A percentile compares a stretch with the other conserved stretches of the same genome.
Evolutionary conservation across 2,329 filamentous ascomycete genomes (phyloP).

Genomic region (Nemania sp.): DNA sequence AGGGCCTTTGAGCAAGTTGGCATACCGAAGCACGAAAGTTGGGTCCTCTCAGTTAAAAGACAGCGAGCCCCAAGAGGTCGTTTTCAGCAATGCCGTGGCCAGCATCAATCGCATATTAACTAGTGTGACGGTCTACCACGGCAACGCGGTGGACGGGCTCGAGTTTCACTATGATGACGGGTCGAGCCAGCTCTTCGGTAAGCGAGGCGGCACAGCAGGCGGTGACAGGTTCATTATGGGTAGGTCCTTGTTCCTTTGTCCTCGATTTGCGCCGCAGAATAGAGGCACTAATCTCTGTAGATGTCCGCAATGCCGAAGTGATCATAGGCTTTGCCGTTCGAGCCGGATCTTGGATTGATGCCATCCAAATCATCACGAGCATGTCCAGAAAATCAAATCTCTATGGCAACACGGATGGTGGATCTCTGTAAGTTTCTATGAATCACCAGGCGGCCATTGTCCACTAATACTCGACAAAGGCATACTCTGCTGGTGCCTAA

Average conservation of each 20-base stretch:
- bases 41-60: slow-evolving; percentile 74
- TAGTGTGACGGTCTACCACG: slow-evolving; percentile 76
- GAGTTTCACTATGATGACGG: slow-evolving; percentile 93
- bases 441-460: neutral
- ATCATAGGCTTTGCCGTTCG: slow-evolving; percentile 85
- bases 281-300: slow-evolving; percentile 47
- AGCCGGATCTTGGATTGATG: slow-evolving; percentile 83
- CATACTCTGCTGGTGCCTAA: slow-evolving; percentile 86
- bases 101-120: slow-evolving; percentile 74
- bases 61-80: slow-evolving; percentile 70
- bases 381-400: slow-evolving; percentile 82
- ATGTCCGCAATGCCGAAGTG: slow-evolving; percentile 83
- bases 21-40: slow-evolving; percentile 75
- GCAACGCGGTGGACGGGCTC: slow-evolving; percentile 77
- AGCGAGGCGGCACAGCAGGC: slow-evolving; percentile 65
- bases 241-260: slow-evolving; percentile 47
- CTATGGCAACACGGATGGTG: slow-evolving; percentile 80
- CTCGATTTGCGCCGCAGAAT: neutral
- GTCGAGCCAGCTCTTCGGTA: slow-evolving; percentile 84
- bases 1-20: slow-evolving; percentile 66
- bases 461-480: slow-evolving; percentile 52
- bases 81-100: slow-evolving; percentile 69
- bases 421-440: slow-evolving; percentile 72
- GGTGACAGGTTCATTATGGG: slow-evolving; percentile 78
- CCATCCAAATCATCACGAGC: slow-evolving; percentile 86